Evolutionary conservation across 2,329 filamentous ascomycete genomes (phyloP), one percentile per base, ranked within the genome.

Genomic region (Alternaria atra): DNA sequence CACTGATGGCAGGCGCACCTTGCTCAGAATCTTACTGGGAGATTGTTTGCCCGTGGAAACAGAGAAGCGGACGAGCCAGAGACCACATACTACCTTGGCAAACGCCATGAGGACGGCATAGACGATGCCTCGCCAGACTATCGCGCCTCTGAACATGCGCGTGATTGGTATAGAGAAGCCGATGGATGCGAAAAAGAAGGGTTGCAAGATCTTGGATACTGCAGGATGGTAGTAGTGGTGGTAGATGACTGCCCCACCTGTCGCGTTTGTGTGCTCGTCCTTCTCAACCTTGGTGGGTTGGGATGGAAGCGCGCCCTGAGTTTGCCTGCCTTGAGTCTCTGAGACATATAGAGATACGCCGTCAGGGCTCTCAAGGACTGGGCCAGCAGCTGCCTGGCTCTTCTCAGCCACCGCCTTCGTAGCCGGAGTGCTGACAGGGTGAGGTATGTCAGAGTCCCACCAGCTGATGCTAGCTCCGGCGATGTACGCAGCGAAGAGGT

Each of bases 151-250:
- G 68, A 93, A 94, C 83, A 95, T 88, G 6, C 86, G 79, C 0
- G 85, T 86, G 30, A 94, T 89, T 0, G 91, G 91, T 1, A 95
- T 91, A 0, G 91, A 89, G 72, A 94, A 94, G 0, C 91, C 91
- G 35, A 94, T 90, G 0, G 85, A 87, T 2, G 85, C 90, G 70
- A 94, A 94, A 78, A 94, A 93, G 58, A 92, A 84, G 0, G 91
- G 90, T 51, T 87, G 87, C 0, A 94, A 74, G 0, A 93, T 80
- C 8, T 80, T 80, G 2, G 85, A 73, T 0, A 84, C 77, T 0
- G 81, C 74, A 23, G 79, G 72, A 8, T 77, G 72, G 67, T 83
- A 86, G 69, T 83, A 85, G n/a, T 66, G 72, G 30, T 82, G 73
- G 60, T 84, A 87, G 6, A 84, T 72, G 32, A 64, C 67, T 1